Evolutionary conservation across 2,329 filamentous ascomycete species (phyloP).

Genomic region (Sporothrix euskadiensis): DNA sequence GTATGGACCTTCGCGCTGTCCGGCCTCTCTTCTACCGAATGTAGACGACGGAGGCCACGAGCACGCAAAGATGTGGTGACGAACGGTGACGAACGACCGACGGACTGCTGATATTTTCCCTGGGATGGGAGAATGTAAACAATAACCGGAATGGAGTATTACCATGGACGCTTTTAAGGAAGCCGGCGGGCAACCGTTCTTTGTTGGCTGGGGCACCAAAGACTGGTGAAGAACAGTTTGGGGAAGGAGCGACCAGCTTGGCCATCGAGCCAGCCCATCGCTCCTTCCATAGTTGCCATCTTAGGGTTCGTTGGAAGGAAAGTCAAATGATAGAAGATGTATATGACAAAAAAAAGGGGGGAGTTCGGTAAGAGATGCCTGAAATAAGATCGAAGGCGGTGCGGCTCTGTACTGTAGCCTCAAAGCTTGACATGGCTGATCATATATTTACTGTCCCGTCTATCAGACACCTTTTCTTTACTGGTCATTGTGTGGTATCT

Average conservation of each 20-base stretch:
- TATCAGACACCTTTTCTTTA: too few relatives aligned
- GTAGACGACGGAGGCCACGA: not conserved
- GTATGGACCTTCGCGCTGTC: conserved; percentile 54
- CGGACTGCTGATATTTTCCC: not conserved
- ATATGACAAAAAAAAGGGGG: too few relatives aligned
- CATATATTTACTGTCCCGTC: too few relatives aligned
- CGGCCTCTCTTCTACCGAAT: not conserved
- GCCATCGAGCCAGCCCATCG: not conserved
- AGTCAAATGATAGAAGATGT: too few relatives aligned
- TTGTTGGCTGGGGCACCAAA: not conserved
- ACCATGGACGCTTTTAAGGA: not conserved
- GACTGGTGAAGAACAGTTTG: not conserved
- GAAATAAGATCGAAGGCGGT: too few relatives aligned
- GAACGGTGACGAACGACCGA: not conserved
- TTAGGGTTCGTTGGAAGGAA: not conserved
- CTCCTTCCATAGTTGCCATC: not conserved
- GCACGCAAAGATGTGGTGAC: not conserved
- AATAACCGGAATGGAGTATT: not conserved
- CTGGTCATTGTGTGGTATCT: too few relatives aligned
- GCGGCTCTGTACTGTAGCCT: too few relatives aligned
- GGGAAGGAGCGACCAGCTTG: not conserved
- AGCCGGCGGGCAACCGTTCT: not conserved
- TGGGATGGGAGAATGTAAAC: not conserved
- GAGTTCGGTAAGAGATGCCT: too few relatives aligned
- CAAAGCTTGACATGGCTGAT: too few relatives aligned